A percentile compares a stretch with the other conserved stretches of the same genome.
These are phyloP conservation scores for Pseudogymnoascus sp. DNA, from an alignment of 2,329 filamentous ascomycete genomes.

Conservation along the genomic window DNA sequence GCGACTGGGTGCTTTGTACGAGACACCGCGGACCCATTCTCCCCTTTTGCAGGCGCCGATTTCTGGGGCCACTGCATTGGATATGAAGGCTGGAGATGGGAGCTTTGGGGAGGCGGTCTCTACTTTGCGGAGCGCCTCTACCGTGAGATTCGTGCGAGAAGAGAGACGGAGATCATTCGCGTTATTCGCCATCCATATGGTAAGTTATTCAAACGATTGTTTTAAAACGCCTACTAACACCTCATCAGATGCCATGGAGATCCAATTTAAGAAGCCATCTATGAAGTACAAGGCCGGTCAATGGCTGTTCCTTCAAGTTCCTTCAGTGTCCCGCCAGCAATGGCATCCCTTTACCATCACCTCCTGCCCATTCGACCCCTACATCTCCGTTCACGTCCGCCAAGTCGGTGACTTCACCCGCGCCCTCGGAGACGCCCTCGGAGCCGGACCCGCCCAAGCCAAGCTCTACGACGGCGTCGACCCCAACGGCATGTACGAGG, in stretches of 20 bases:
- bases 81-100: conserved; percentile 96
- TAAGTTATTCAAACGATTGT: conserved; percentile 33
- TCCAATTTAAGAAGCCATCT: conserved; percentile 91
- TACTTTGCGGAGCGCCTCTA: conserved; percentile 86
- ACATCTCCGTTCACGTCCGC: conserved; percentile 87
- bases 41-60: conserved; percentile 70
- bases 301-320: conserved; percentile 94
- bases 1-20: conserved; percentile 95
- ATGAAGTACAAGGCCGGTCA: conserved; percentile 98
- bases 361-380: conserved; percentile 91
- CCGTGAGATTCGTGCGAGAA: conserved; percentile 77
- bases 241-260: conserved; percentile 74
- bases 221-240: conserved; percentile 24
- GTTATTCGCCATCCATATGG: conserved; percentile 94
- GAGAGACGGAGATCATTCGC: conserved; percentile 81
- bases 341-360: conserved; percentile 99
- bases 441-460: conserved; percentile 76
- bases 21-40: conserved; percentile 62
- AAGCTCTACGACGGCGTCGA: conserved; percentile 88
- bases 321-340: conserved; percentile 77
- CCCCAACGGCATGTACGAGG: conserved; percentile 94
- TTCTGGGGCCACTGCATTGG: conserved; percentile 95
- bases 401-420: conserved; percentile 96
- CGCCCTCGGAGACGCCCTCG: conserved; percentile 89
- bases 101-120: conserved; percentile 74